Evolutionary conservation across 495 filamentous ascomycete genomes (phyloP).

Genomic region (Penicillium alfredii): DNA sequence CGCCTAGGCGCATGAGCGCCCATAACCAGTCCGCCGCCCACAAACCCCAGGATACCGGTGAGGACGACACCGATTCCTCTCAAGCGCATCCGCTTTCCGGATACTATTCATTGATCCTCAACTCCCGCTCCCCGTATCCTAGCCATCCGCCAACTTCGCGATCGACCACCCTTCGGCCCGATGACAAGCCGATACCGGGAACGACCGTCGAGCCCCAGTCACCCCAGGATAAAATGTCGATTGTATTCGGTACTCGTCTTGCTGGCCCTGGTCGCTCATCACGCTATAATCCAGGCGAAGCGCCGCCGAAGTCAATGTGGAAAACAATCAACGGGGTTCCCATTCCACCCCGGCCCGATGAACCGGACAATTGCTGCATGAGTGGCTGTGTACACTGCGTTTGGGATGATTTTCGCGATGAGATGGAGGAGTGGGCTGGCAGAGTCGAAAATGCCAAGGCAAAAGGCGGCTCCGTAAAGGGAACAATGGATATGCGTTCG

Average conservation of each 20-base stretch:
- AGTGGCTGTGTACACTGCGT: constrained; percentile 96
- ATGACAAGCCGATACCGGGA: constrained; percentile 23
- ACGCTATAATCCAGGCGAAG: constrained; percentile 47
- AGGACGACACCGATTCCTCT: constrained; percentile 5
- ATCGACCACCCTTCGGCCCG: constrained; percentile 13
- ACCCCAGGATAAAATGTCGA: constrained; percentile 51
- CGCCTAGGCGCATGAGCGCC: constrained; percentile 20
- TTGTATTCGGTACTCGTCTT: constrained; percentile 73
- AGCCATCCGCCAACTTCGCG: constrained; percentile 20
- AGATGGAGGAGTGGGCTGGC: constrained; percentile 80
- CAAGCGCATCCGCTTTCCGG: constrained; percentile 42
- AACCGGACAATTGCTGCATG: constrained; percentile 99
- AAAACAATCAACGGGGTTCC: constrained; percentile 68
- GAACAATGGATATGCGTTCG: constrained; percentile 31
- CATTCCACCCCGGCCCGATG: constrained; percentile 75
- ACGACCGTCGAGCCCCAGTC: constrained; percentile 24
- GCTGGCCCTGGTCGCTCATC: constrained; percentile 61
- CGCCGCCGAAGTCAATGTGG: constrained; percentile 39
- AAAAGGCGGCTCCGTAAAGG: constrained; percentile 15
- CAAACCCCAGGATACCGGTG: constrained; percentile 9
- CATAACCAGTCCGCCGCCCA: constrained; percentile 8
- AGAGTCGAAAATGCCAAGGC: constrained; percentile 51
- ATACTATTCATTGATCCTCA: constrained; percentile 35
- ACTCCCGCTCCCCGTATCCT: constrained; percentile 23
- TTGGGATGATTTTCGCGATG: constrained; percentile 87